phyloP scores from a whole-genome alignment of 306 rosid species.

The Gillenia trifoliata region DNA sequence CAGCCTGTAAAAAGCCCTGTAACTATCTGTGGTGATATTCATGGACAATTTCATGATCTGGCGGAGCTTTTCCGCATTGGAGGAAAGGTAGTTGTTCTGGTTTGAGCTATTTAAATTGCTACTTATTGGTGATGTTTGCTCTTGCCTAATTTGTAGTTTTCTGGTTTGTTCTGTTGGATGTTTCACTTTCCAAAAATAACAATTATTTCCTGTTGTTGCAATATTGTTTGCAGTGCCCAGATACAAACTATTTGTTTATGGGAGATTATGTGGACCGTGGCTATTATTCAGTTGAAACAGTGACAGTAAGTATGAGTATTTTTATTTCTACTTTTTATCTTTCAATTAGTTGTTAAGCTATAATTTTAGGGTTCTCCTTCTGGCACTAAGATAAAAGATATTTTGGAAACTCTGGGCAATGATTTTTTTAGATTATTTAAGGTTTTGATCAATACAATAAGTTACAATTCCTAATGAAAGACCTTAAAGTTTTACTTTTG shows the following conservation, averaged over 20 bases:
- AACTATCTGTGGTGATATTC: constrained; percentile 96
- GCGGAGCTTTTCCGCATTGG: constrained; percentile 98
- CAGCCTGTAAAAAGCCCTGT: constrained; percentile 98
- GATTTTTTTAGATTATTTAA: not conserved
- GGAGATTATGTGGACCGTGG: constrained; percentile 99
- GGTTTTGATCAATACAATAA: not conserved
- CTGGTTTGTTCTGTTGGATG: constrained; percentile 1
- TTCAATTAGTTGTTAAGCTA: not conserved
- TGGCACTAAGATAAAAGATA: not conserved
- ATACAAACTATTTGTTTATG: constrained; percentile 95
- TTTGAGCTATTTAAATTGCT: not conserved
- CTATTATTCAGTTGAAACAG: constrained; percentile 94
- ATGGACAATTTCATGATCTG: constrained; percentile 96
- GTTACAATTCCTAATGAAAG: not conserved
- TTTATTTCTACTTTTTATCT: not conserved
- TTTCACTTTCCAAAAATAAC: not conserved
- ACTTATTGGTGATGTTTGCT: not conserved
- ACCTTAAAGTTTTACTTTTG: not conserved
- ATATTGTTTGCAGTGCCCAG: constrained; percentile 79
- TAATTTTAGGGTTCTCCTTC: not conserved
- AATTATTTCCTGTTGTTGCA: constrained; percentile 21
- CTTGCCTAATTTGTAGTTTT: not conserved
- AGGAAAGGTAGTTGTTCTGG: constrained; percentile 66
- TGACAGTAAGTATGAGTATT: constrained; percentile 54
- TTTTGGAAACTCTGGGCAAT: constrained; percentile 7